Conservation (phyloP, 176 grass and related monocot species). For the Aegilops sharonensis region DNA sequence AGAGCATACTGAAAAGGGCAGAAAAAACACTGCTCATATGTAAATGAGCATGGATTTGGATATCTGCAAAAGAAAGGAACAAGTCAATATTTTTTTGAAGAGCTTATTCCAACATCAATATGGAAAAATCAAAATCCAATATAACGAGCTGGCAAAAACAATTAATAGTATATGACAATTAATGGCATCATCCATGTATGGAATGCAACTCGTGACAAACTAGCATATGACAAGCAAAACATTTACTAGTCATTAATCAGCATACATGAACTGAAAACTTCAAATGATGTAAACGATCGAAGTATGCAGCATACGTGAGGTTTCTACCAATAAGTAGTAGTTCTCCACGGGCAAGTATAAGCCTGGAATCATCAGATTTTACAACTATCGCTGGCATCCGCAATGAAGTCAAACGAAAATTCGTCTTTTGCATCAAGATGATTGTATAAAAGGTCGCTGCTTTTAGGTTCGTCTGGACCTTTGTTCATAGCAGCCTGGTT, state of each 20-base stretch:
- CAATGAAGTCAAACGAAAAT: constrained; percentile 93
- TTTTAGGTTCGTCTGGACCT: constrained; percentile 71
- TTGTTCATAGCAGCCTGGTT: constrained; percentile 92
- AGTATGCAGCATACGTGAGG: constrained; percentile 46
- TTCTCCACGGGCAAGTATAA: constrained; percentile 51
- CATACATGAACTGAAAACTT: not conserved
- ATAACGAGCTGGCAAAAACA: not conserved
- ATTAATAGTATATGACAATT: too few species aligned
- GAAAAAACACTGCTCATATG: constrained; percentile 86
- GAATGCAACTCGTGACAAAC: constrained; percentile 10
- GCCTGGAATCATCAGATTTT: constrained; percentile 42
- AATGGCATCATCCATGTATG: not conserved
- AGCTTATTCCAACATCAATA: not conserved
- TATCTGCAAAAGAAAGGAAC: constrained; percentile 53
- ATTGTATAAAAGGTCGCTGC: constrained; percentile 67
- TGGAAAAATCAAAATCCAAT: constrained; percentile 4
- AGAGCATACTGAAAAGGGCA: constrained; percentile 89
- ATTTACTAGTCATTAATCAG: constrained; percentile 16
- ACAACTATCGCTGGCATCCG: constrained; percentile 85
- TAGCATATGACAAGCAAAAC: not conserved
- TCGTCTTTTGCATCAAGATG: constrained; percentile 77
- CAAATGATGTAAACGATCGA: not conserved
- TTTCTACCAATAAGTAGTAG: constrained; percentile 64
- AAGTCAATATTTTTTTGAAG: not conserved
- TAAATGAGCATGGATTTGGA: constrained; percentile 85